Percentiles rank a stretch among this genome's conserved stretches.
Conservation (phyloP, 75 land plant species). For the Larix kaempferi region DNA sequence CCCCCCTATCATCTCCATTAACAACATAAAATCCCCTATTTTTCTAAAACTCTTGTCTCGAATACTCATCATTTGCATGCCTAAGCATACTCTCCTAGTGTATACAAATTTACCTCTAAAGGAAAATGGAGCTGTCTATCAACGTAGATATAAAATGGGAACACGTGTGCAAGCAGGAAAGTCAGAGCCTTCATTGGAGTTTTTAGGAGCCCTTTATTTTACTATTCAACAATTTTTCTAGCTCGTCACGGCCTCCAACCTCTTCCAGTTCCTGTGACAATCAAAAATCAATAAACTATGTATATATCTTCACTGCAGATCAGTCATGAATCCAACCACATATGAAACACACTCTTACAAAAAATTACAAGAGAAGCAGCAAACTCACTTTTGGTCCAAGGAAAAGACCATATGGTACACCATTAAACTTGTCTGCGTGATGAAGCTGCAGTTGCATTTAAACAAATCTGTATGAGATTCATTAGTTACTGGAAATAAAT, state of each 20-base stretch:
- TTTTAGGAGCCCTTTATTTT: slow-evolving; percentile 23
- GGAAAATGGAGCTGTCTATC: neutral
- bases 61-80: neutral
- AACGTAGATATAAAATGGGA: neutral
- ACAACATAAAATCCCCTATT: neutral
- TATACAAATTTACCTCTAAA: neutral
- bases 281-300: slow-evolving; percentile 1
- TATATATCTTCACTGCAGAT: neutral
- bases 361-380: neutral
- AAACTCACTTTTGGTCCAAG: slow-evolving; percentile 64
- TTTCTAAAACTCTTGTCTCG: neutral
- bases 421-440: slow-evolving; percentile 73
- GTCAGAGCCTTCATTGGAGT: neutral
- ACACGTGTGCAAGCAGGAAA: neutral
- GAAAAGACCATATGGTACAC: slow-evolving; percentile 82
- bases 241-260: slow-evolving; percentile 68
- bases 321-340: neutral
- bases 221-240: slow-evolving; percentile 55
- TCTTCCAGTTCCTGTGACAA: slow-evolving; percentile 59
- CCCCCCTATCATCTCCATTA: neutral
- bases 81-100: neutral
- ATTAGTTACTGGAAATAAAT: neutral
- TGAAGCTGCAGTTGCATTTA: slow-evolving; percentile 52
- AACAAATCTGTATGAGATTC: neutral
- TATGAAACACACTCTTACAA: neutral